Evolutionary conservation across 495 filamentous ascomycete species (phyloP).

Genomic region (Usnea hakonensis): DNA sequence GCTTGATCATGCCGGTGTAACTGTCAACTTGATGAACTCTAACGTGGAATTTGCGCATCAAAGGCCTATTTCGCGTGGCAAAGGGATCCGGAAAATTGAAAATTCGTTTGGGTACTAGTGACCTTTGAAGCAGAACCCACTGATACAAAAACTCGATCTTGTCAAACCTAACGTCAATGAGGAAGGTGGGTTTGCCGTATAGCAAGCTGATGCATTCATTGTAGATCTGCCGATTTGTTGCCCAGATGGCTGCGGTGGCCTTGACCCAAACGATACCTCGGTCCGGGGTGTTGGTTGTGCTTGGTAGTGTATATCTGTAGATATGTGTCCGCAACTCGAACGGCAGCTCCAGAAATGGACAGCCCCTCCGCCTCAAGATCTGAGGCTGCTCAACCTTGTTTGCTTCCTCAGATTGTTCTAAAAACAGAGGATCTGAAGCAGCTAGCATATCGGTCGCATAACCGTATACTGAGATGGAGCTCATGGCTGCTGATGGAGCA

Average conservation of each 20-base stretch:
- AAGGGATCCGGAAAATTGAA: constrained; percentile 30
- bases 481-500: background rate
- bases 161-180: constrained; percentile 42
- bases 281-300: background rate
- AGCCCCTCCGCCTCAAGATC: background rate
- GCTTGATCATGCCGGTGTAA: constrained; percentile 38
- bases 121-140: constrained; percentile 25
- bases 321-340: constrained; percentile 26
- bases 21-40: constrained; percentile 33
- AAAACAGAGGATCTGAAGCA: background rate
- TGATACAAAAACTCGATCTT: constrained; percentile 34
- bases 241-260: constrained; percentile 36
- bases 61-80: constrained; percentile 25
- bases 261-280: constrained; percentile 2
- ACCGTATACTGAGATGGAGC: constrained; percentile 12
- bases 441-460: constrained; percentile 6
- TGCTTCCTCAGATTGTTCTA: background rate
- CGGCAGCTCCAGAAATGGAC: constrained; percentile 23
- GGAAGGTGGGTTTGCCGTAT: constrained; percentile 42
- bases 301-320: constrained; percentile 23
- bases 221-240: constrained; percentile 37
- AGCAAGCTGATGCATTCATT: constrained; percentile 39
- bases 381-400: background rate
- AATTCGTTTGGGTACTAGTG: constrained; percentile 27
- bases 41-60: constrained; percentile 33